Base-by-base conservation (phyloP, 2,329 filamentous ascomycete species). In the Alternaria sp. region DNA sequence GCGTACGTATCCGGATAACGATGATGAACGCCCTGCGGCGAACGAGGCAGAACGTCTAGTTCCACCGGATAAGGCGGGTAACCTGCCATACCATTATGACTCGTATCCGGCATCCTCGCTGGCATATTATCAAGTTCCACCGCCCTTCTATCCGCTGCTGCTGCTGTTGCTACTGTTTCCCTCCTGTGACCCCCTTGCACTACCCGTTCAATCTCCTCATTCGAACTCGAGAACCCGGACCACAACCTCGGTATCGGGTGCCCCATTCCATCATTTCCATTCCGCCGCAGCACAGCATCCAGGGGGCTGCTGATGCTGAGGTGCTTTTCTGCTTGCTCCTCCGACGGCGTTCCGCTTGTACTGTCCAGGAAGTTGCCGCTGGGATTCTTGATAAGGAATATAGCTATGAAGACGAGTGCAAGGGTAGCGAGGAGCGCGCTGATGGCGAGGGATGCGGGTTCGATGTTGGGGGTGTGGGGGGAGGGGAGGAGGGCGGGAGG, bases 361-460 rank as follows among this genome's bases (percentile, higher is more conserved):
- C n/a, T 4, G 11, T 28, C 41, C 4, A 45, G 25, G 41, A 30
- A 56, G 8, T 30, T 56, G 28, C 28, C 21, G 41, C 9, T 15
- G 33, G 7, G 7, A n/a, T n/a, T 57, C 23, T 25, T 61, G 18
- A 18, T 30, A 9, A 53, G 7, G n/a, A 51, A 25, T 2, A 5
- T 6, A n/a, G n/a, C n/a, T 5, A 67, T 12, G 15, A 41, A 12
- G 12, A 67, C 15, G 12, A 65, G 8, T 5, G 57, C 25, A 20
- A 67, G n/a, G 55, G 18, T 49, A 4, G 30, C 44, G 8, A 65
- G 18, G 21, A 55, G 53, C 20, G 55, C 55, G 46, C 65, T 63
- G 21, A 64, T 41, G 21, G 62, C 47, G 20, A 64, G 54, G 41
- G 63, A 57, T 10, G 43, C 46, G 4, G 65, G 53, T 15, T 56